Conservation (phyloP, 306 rosid genomes). For the Alnus glutinosa region DNA sequence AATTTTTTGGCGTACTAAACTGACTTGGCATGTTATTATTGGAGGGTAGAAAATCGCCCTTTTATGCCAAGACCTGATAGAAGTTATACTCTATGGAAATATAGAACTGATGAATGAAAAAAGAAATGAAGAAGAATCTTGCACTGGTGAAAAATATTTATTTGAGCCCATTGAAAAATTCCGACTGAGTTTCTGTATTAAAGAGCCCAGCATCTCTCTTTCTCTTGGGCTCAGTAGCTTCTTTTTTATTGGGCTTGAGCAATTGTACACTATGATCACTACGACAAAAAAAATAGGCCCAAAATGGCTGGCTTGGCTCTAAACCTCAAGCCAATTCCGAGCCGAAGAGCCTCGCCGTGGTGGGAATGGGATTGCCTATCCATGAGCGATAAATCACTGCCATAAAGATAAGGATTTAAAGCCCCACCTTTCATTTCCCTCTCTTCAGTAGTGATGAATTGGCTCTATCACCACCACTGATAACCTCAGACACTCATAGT, state of each 20-base stretch:
- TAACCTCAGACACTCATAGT: conserved; percentile 11
- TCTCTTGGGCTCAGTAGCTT: neutral
- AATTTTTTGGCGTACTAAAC: no score
- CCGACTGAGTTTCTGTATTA: neutral
- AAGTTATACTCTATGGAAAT: no score
- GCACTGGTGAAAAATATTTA: neutral
- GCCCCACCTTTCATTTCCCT: conserved; percentile 77
- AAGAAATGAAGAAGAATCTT: neutral
- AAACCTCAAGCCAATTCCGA: conserved; percentile 21
- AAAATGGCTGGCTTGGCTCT: conserved; percentile 2
- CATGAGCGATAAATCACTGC: conserved; percentile 15
- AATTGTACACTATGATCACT: neutral
- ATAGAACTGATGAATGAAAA: no score
- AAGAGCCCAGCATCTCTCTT: neutral
- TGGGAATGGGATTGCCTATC: conserved; percentile 14
- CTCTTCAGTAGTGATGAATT: conserved; percentile 34
- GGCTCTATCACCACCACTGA: conserved; percentile 43
- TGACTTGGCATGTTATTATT: no score
- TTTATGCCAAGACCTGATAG: no score
- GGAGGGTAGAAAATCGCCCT: no score
- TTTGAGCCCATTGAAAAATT: no score
- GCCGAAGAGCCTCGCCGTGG: conserved; percentile 15
- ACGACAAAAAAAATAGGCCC: no score
- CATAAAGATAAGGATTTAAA: conserved; percentile 80
- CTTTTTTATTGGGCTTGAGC: neutral